Conservation (phyloP, 192 early-diverging fungal genomes). For the Mortierella antarctica region DNA sequence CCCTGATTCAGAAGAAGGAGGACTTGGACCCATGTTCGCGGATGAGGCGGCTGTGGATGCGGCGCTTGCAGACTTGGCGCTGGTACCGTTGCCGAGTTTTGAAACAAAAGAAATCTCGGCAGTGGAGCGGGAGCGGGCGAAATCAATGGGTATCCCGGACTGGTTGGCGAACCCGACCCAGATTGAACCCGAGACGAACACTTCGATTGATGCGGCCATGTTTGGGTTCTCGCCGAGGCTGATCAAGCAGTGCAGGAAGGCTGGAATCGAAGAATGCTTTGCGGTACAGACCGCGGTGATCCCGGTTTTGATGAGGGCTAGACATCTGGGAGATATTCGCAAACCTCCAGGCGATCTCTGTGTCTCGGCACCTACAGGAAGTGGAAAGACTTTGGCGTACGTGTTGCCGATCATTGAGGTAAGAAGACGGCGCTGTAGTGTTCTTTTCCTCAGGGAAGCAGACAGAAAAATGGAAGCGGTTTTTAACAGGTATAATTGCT, state of each 20-base stretch:
- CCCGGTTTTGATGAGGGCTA: constrained; percentile 78
- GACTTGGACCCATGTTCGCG: constrained; percentile 16
- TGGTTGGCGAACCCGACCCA: constrained; percentile 89
- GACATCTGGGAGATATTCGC: constrained; percentile 71
- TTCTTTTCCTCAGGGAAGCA: too few relatives aligned
- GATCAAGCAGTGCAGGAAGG: constrained; percentile 66
- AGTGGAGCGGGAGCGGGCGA: constrained; percentile 54
- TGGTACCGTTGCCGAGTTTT: constrained; percentile 60
- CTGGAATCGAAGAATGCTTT: constrained; percentile 80
- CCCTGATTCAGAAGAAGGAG: constrained; percentile 22
- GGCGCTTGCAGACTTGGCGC: constrained; percentile 32
- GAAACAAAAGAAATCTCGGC: constrained; percentile 47
- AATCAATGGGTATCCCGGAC: constrained; percentile 82
- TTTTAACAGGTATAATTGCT: not conserved
- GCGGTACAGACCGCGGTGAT: constrained; percentile 92
- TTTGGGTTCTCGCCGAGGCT: constrained; percentile 76
- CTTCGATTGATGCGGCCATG: constrained; percentile 57
- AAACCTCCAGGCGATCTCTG: constrained; percentile 89
- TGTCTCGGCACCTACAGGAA: constrained; percentile 95
- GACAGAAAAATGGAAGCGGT: not conserved
- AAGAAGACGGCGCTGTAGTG: not conserved
- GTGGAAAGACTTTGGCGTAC: constrained; percentile 97
- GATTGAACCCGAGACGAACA: constrained; percentile 69
- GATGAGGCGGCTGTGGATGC: constrained; percentile 34
- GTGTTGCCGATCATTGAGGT: constrained; percentile 92